Conservation (phyloP, 2,329 filamentous ascomycete species). For the Aspergillus brasiliensis region DNA sequence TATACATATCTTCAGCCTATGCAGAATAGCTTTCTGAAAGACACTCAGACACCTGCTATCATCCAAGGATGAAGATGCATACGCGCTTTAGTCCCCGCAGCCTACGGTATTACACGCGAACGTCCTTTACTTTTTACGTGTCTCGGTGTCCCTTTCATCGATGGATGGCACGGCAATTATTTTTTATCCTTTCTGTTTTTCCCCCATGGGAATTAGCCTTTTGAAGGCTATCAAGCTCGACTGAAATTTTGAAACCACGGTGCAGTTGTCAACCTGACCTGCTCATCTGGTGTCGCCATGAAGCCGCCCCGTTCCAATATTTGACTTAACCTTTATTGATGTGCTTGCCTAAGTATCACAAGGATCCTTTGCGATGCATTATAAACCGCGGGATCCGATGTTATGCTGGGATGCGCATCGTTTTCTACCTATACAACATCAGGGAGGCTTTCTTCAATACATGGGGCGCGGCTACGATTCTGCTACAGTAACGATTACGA, state of each 20-base stretch:
- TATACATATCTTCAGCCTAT: constrained; percentile 46
- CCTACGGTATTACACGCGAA: not conserved
- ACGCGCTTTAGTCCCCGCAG: not conserved
- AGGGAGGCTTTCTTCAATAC: not conserved
- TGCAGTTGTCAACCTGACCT: not conserved
- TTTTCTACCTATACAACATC: constrained; percentile 7
- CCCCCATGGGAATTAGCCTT: not conserved
- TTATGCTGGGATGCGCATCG: constrained; percentile 16
- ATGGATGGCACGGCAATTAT: not conserved
- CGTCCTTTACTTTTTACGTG: not conserved
- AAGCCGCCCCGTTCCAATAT: not conserved
- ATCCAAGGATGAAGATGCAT: constrained; percentile 33
- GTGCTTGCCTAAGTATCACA: constrained; percentile 13
- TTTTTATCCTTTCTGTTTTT: not conserved
- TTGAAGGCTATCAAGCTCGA: not conserved
- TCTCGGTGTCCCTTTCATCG: not conserved
- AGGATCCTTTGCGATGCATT: constrained; percentile 34
- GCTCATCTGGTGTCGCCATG: not conserved
- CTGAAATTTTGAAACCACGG: not conserved
- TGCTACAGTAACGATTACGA: constrained; percentile 16
- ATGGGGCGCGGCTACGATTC: not conserved
- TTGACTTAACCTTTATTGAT: constrained; percentile 11
- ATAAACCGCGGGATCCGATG: constrained; percentile 36
- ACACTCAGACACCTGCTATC: constrained; percentile 49
- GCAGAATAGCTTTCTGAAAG: constrained; percentile 48